Conservation (phyloP, 1,284 basidiomycete species). For the Tremellales sp. region DNA sequence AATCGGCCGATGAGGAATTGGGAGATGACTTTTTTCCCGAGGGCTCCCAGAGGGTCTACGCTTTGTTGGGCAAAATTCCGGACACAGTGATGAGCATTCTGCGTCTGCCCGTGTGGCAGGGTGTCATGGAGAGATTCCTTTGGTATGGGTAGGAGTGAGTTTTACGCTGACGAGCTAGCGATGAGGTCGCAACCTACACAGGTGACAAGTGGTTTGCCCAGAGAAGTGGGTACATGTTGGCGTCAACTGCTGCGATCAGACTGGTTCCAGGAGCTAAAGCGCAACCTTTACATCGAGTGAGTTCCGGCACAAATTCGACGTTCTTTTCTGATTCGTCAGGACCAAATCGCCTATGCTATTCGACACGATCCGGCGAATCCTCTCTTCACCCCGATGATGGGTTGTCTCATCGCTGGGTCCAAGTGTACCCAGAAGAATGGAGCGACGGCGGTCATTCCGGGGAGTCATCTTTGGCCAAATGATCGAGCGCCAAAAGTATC, state of each 20-base stretch:
- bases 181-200: constrained; percentile 19
- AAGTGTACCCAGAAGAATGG: constrained; percentile 20
- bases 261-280: constrained; percentile 17
- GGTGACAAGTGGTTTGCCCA: constrained; percentile 19
- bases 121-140: constrained; percentile 20
- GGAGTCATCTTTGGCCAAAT: constrained; percentile 18
- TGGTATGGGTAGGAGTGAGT: too few species aligned
- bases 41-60: constrained; percentile 21
- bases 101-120: constrained; percentile 17
- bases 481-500: constrained; percentile 13
- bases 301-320: neutral
- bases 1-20: constrained; percentile 15
- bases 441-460: constrained; percentile 21
- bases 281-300: constrained; percentile 20
- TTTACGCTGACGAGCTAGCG: constrained; percentile 7
- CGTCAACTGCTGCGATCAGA: constrained; percentile 16
- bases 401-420: constrained; percentile 22
- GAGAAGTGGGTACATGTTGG: constrained; percentile 21
- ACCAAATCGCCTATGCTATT: constrained; percentile 20
- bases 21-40: constrained; percentile 23
- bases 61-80: constrained; percentile 16
- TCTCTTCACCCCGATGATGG: constrained; percentile 21
- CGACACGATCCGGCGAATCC: constrained; percentile 15
- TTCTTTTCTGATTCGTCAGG: constrained; percentile 5
- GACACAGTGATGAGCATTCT: constrained; percentile 15